These are phyloP conservation scores for Backusella morwellensis DNA, from an alignment of 192 early-diverging fungal genomes.

Conservation along the genomic window DNA sequence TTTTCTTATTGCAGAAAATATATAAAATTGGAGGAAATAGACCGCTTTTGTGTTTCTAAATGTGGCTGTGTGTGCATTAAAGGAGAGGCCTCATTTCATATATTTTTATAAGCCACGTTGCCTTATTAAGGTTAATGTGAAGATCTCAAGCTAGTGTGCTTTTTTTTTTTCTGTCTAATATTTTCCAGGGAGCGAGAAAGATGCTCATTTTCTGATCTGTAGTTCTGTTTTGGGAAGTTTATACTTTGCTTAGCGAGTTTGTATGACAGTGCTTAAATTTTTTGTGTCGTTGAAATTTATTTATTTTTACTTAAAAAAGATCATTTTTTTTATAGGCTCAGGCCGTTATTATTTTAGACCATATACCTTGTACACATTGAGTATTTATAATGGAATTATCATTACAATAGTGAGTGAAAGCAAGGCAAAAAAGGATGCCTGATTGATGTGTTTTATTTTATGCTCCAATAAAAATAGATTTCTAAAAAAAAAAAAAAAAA, in stretches of 20 bases:
- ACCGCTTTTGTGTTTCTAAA: background rate
- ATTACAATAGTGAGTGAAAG: too few relatives aligned
- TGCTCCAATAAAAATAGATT: background rate
- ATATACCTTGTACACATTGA: too few relatives aligned
- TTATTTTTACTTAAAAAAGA: background rate
- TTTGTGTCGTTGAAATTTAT: background rate
- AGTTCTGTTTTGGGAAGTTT: background rate
- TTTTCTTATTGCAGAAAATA: too few relatives aligned
- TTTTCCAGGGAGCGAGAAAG: background rate
- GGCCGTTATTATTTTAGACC: too few relatives aligned
- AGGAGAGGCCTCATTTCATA: too few relatives aligned
- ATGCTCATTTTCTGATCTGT: background rate
- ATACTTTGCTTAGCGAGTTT: background rate
- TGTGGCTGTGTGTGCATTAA: background rate
- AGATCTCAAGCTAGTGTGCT: background rate
- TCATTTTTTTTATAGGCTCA: background rate
- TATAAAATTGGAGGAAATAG: background rate
- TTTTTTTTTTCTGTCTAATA: background rate
- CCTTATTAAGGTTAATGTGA: background rate
- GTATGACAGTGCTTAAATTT: background rate
- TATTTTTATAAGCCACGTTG: background rate
- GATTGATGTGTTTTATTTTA: background rate
- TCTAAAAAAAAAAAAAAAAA: too few relatives aligned
- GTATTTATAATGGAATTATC: too few relatives aligned
- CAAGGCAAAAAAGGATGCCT: background rate